phyloP scores from a whole-genome alignment of 2,329 filamentous ascomycete genomes.

The Exophiala xenobiotica region DNA sequence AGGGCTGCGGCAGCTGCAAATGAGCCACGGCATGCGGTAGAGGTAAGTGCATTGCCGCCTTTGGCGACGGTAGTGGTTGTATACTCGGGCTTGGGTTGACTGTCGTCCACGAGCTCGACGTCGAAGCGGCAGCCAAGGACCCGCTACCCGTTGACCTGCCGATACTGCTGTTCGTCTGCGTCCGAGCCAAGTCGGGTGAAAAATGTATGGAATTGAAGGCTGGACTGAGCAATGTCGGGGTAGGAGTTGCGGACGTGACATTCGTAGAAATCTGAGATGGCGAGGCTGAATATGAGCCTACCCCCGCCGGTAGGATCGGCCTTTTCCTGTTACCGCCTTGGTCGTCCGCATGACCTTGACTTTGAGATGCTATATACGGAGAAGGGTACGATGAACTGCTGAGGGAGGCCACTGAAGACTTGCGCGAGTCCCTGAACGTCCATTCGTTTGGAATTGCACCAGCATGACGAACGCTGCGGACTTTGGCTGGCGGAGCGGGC shows the following conservation, averaged over 20 bases:
- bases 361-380: conserved; percentile 15
- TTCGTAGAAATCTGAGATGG: conserved; percentile 36
- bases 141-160: conserved; percentile 6
- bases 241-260: conserved; percentile 28
- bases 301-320: conserved; percentile 30
- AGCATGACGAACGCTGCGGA: too few species aligned
- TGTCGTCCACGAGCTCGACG: conserved; percentile 15
- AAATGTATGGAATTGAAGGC: conserved; percentile 31
- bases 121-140: conserved; percentile 8
- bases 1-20: conserved; percentile 32
- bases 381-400: conserved; percentile 22
- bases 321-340: conserved; percentile 9
- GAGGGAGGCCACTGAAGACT: conserved; percentile 17
- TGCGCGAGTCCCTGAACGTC: conserved; percentile 20
- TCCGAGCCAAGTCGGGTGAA: conserved; percentile 21
- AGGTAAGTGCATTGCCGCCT: conserved; percentile 31
- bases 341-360: conserved; percentile 17
- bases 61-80: conserved; percentile 30
- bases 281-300: conserved; percentile 38
- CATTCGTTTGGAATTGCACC: too few species aligned
- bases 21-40: conserved; percentile 25
- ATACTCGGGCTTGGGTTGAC: conserved; percentile 24
- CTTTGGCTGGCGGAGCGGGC: conserved; percentile 2
- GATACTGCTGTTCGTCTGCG: conserved; percentile 21
- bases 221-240: conserved; percentile 27